Conservation (phyloP, 2,329 filamentous ascomycete species). For the Sodiomyces alkalinus region DNA sequence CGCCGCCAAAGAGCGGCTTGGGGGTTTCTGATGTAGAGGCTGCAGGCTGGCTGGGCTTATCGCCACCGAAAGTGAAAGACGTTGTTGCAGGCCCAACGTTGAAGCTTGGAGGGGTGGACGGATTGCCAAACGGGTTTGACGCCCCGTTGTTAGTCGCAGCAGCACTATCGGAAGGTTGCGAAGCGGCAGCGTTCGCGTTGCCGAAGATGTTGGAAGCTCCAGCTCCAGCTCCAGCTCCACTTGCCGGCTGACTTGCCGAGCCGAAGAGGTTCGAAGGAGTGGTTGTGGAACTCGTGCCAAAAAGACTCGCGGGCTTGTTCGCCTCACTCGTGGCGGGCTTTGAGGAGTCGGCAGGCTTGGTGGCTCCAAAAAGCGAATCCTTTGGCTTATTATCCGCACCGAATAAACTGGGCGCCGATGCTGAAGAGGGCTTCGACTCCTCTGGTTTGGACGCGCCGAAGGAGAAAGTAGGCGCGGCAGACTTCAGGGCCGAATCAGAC, state of each 20-base stretch:
- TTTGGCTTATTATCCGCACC: conserved; percentile 6
- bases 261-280: conserved; percentile 6
- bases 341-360: conserved; percentile 16
- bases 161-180: conserved; percentile 2
- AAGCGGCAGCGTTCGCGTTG: conserved; percentile 1
- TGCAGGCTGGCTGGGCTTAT: conserved; percentile 14
- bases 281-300: conserved; percentile 6
- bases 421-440: conserved; percentile 5
- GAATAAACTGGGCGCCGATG: conserved; percentile 12
- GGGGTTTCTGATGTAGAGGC: conserved; percentile 7
- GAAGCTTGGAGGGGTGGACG: conserved; percentile 1
- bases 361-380: conserved; percentile 18
- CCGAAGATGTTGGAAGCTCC: conserved; percentile 16
- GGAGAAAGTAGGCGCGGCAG: conserved; percentile 5
- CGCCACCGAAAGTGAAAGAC: conserved; percentile 18
- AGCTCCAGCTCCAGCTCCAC: too few species aligned
- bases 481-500: too few species aligned
- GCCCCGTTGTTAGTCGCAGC: conserved; percentile 1
- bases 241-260: not conserved
- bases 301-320: conserved; percentile 13
- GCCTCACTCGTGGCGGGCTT: conserved; percentile 10
- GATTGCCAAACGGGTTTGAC: conserved; percentile 6
- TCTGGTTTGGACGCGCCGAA: conserved; percentile 7
- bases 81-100: conserved; percentile 10
- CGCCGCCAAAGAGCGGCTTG: conserved; percentile 21